Percentiles rank a stretch among this genome's conserved stretches.
Conservation (phyloP, 108 stramenopile species). For the Skeletonema marinoi region DNA sequence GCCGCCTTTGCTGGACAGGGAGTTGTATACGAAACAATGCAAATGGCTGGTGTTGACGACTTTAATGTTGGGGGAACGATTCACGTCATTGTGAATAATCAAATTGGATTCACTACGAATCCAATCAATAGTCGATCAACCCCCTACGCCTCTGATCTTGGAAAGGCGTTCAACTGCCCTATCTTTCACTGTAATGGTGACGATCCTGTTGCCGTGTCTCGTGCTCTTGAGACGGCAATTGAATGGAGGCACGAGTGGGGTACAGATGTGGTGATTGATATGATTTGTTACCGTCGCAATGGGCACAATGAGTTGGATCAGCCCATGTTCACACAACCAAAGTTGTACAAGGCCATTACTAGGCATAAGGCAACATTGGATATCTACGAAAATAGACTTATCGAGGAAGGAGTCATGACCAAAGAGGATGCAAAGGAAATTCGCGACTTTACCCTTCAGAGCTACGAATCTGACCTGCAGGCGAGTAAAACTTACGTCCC, state of each 20-base stretch:
- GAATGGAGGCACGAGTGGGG: slow-evolving; percentile 97
- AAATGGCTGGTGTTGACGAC: slow-evolving; percentile 87
- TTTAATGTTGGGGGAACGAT: slow-evolving; percentile 98
- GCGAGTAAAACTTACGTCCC: slow-evolving; percentile 87
- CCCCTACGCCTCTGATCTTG: slow-evolving; percentile 96
- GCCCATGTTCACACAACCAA: slow-evolving; percentile 98
- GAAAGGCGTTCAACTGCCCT: slow-evolving; percentile 97
- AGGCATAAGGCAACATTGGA: slow-evolving; percentile 88
- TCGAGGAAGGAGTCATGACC: slow-evolving; percentile 83
- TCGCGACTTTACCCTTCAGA: slow-evolving; percentile 73
- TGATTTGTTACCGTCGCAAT: slow-evolving; percentile 98
- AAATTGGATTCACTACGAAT: slow-evolving; percentile 99
- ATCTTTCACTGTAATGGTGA: slow-evolving; percentile 99
- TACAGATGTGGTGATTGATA: slow-evolving; percentile 97
- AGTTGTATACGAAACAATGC: slow-evolving; percentile 99
- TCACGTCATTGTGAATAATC: slow-evolving; percentile 99
- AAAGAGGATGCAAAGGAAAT: slow-evolving; percentile 89
- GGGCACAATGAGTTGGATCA: slow-evolving; percentile 99
- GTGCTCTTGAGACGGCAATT: slow-evolving; percentile 96
- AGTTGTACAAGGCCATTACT: slow-evolving; percentile 90
- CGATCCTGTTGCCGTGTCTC: slow-evolving; percentile 95
- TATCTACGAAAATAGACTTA: slow-evolving; percentile 82
- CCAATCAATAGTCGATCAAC: slow-evolving; percentile 95
- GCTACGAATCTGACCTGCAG: slow-evolving; percentile 90
- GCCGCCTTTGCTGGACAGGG: slow-evolving; percentile 99